Percentiles rank a stretch among this genome's conserved stretches.
These are phyloP conservation scores for Gleditsia sinensis DNA, from an alignment of 306 rosid species.

Conservation along the genomic window DNA sequence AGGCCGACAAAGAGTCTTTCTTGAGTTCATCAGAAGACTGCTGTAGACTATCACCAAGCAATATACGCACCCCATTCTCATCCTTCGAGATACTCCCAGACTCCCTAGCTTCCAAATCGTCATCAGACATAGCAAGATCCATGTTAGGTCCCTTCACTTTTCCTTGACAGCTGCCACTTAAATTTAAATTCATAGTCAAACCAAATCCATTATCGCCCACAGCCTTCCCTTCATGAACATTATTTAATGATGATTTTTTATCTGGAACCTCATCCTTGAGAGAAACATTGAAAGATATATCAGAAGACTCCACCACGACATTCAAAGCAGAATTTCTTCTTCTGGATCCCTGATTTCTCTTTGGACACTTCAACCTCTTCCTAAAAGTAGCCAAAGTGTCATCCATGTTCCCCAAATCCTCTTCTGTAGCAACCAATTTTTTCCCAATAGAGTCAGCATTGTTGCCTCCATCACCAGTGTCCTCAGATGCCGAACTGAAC, in stretches of 20 bases:
- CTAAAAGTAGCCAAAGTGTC: slow-evolving; percentile 89
- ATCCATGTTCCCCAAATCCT: slow-evolving; percentile 71
- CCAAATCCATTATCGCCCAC: background rate
- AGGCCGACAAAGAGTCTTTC: slow-evolving; percentile 55
- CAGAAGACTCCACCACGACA: slow-evolving; percentile 38
- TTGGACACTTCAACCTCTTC: slow-evolving; percentile 89
- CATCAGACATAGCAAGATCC: slow-evolving; percentile 31
- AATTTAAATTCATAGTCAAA: background rate
- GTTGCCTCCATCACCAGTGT: slow-evolving; percentile 43
- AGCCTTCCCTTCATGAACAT: slow-evolving; percentile 6
- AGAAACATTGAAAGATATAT: slow-evolving; percentile 33
- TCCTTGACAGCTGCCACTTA: background rate
- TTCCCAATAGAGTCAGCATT: slow-evolving; percentile 38
- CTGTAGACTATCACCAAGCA: slow-evolving; percentile 42
- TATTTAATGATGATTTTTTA: background rate
- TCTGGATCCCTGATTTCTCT: slow-evolving; percentile 57
- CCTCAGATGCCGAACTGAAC: slow-evolving; percentile 45
- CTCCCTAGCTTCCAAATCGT: slow-evolving; percentile 32
- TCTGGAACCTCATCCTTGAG: background rate
- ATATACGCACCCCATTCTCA: slow-evolving; percentile 16
- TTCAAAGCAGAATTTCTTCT: slow-evolving; percentile 44
- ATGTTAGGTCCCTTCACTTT: background rate
- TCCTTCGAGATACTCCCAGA: slow-evolving; percentile 22
- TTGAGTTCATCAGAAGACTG: slow-evolving; percentile 39
- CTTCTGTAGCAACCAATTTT: slow-evolving; percentile 34